These are phyloP conservation scores for Manihot esculenta DNA, from an alignment of 441 rosid species.

Conservation along the genomic window DNA sequence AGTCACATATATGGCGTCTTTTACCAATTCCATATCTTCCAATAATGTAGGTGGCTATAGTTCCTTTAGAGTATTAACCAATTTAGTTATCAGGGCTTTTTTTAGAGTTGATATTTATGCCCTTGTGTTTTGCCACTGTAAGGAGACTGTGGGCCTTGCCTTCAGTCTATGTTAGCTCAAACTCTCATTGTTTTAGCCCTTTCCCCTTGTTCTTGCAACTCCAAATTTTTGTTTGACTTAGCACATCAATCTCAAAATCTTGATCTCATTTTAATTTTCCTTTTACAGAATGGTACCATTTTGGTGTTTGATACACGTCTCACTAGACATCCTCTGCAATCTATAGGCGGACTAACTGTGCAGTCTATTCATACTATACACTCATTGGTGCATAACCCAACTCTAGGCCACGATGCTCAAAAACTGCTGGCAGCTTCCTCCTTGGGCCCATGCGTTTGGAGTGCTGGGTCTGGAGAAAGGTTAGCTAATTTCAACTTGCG, in stretches of 20 bases:
- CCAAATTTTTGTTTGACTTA: neutral
- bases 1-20: neutral
- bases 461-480: neutral
- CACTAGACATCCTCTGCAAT: neutral
- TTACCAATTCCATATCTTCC: neutral
- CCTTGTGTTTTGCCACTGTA: neutral
- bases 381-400: slow-evolving; percentile 4
- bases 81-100: neutral
- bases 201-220: neutral
- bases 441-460: slow-evolving; percentile 10
- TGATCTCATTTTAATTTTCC: neutral
- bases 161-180: neutral
- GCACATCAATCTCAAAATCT: neutral
- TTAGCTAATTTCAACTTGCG: neutral
- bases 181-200: neutral
- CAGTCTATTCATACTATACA: slow-evolving; percentile 7
- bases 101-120: neutral
- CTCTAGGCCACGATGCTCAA: slow-evolving; percentile 2
- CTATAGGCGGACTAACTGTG: neutral
- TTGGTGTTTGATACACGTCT: slow-evolving; percentile 11
- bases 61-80: neutral
- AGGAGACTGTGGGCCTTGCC: neutral
- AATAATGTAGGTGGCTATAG: neutral
- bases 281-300: slow-evolving; percentile 10
- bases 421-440: slow-evolving; percentile 6